These are phyloP conservation scores for Lentinula guzmanii DNA, from an alignment of 768 basidiomycete species.

Conservation along the genomic window DNA sequence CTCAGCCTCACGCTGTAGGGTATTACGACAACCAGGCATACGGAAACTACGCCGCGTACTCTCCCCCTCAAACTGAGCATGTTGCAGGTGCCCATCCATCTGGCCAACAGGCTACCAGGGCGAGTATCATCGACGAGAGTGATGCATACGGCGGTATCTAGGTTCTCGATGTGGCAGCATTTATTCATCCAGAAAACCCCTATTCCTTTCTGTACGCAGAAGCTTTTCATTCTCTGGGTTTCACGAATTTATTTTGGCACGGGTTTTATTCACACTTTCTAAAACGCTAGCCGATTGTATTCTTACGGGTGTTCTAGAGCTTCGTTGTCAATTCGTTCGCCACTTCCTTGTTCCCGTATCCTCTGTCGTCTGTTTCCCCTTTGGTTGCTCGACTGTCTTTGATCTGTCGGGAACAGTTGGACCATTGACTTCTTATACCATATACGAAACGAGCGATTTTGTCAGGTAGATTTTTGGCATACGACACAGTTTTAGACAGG, in stretches of 20 bases:
- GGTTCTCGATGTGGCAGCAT: not conserved
- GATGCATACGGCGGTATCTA: conserved; percentile 6
- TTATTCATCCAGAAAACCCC: not conserved
- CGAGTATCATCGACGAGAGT: not conserved
- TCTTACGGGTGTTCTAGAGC: not conserved
- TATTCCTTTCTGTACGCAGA: not conserved
- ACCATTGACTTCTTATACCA: not conserved
- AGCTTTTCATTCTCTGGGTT: not conserved
- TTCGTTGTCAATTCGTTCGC: not conserved
- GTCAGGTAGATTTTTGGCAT: not conserved
- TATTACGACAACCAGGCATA: not conserved
- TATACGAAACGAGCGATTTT: not conserved
- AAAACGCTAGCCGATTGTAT: not conserved
- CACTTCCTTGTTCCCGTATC: not conserved
- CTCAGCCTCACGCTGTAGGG: not conserved
- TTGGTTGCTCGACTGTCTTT: not conserved
- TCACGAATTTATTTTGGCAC: not conserved
- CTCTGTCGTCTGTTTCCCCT: not conserved
- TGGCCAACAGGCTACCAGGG: not conserved
- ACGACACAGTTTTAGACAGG: not conserved
- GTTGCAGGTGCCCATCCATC: not conserved
- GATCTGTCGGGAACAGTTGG: not conserved
- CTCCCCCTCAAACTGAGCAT: not conserved
- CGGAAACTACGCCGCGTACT: not conserved
- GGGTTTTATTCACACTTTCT: not conserved